Base-by-base conservation (phyloP, 1,139 yeast species). In the Nakaseomyces kungkrabaensis region DNA sequence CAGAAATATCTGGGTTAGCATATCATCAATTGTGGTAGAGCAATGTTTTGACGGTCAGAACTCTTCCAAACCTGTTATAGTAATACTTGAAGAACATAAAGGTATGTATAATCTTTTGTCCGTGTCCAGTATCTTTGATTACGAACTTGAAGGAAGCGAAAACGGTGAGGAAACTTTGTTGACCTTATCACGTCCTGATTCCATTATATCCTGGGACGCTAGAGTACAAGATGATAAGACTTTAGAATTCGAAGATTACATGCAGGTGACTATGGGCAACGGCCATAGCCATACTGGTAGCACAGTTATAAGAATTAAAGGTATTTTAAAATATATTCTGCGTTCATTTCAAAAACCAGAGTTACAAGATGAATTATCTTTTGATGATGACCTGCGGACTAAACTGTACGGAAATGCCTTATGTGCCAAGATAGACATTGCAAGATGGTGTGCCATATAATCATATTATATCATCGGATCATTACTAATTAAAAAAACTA, bases 41-140 rank as follows among this genome's bases (percentile, higher is more conserved):
- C 46, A 22, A 22, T 43, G 37, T 43, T 38, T 5, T 2, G 76
- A 81, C 60, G 77, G 78, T 41, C 67, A 63, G 36, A 67, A 71
- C n/a, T 68, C 72, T 61, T 75, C 76, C 58, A 68, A 81, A 54
- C 81, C 81, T 5, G 71, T 72, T 59, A 59, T 76, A 43, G 60
- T 74, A 31, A 57, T 77, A 17, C 57, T 73, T 22, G 70, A 72
- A 48, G 79, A 74, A 56, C 70, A 68, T 51, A 68, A 72, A 50
- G 69, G 70, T 3, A 62, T 61, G 4, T 66, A 71, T 57, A 68
- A 9, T 41, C 6, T 41, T 5, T 8, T 41, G 4, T 41, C 44
- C 1, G 24, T 27, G 1, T 41, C 44, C 9, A 11, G 34, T 13
- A 7, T 13, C 2, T 41, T 41, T 27, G 34, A 29, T 1, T 41